A percentile compares a stretch with the other conserved stretches of the same genome.
These are phyloP conservation scores for Chlamydomonas applanata DNA, from an alignment of 139 green algal species.

Conservation along the genomic window DNA sequence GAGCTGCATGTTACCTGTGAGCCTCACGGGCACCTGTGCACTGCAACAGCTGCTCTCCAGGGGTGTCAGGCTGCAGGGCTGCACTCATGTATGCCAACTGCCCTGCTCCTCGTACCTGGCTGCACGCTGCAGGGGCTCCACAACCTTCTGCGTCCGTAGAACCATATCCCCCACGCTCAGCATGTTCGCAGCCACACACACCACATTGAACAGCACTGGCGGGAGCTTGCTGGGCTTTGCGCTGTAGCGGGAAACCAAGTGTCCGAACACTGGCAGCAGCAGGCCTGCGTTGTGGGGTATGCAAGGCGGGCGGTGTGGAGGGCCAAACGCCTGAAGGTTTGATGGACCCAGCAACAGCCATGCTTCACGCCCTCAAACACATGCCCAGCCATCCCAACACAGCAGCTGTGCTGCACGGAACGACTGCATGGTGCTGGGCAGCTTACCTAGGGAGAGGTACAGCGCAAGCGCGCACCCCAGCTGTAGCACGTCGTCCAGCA, in stretches of 20 bases:
- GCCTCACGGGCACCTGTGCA: neutral
- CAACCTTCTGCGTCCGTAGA: slow-evolving; percentile 6
- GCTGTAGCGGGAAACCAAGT: neutral
- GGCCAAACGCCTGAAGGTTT: neutral
- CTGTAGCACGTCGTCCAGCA: neutral
- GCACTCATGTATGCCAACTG: too few species aligned
- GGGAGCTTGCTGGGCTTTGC: slow-evolving; percentile 19
- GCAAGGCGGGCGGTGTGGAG: neutral
- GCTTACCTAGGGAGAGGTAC: slow-evolving; percentile 17
- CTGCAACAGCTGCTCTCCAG: neutral
- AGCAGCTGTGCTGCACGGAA: too few species aligned
- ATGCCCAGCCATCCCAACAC: too few species aligned
- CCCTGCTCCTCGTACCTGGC: neutral
- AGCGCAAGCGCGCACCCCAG: neutral
- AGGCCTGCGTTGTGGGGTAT: neutral
- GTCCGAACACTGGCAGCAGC: slow-evolving; percentile 8
- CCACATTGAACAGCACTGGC: neutral
- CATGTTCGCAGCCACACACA: slow-evolving; percentile 9
- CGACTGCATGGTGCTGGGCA: too few species aligned
- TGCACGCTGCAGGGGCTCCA: slow-evolving; percentile 26
- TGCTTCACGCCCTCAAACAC: too few species aligned
- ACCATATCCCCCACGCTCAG: slow-evolving; percentile 26
- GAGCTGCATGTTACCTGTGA: too few species aligned
- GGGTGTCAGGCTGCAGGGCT: neutral
- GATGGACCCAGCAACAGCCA: too few species aligned